Conservation (phyloP, 495 filamentous ascomycete genomes). For the Penicillium ochrochloron region DNA sequence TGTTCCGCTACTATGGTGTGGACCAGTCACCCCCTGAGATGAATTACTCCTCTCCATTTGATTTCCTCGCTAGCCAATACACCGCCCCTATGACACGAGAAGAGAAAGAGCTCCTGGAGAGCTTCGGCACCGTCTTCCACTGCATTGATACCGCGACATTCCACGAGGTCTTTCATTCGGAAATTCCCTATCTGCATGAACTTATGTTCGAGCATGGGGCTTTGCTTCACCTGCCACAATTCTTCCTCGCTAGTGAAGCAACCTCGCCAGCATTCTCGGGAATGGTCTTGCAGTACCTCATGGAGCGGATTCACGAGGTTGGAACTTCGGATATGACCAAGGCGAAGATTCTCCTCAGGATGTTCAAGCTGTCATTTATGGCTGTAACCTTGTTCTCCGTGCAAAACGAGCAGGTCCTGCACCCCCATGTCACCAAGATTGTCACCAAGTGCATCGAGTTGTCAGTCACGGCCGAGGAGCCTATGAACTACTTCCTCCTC, state of each 20-base stretch:
- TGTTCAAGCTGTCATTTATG: slow-evolving; percentile 99
- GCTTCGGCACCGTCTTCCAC: slow-evolving; percentile 97
- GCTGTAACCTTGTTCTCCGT: slow-evolving; percentile 93
- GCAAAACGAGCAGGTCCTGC: slow-evolving; percentile 92
- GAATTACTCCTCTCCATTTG: slow-evolving; percentile 76
- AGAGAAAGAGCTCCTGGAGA: slow-evolving; percentile 97
- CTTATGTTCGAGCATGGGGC: slow-evolving; percentile 98
- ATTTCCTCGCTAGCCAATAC: slow-evolving; percentile 91
- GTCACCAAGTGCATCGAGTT: slow-evolving; percentile 95
- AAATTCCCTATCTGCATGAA: slow-evolving; percentile 94
- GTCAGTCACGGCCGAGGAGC: slow-evolving; percentile 92
- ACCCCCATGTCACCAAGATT: slow-evolving; percentile 95
- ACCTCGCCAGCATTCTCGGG: slow-evolving; percentile 97
- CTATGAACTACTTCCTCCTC: slow-evolving; percentile 98
- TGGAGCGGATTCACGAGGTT: slow-evolving; percentile 94
- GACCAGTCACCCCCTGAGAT: slow-evolving; percentile 78
- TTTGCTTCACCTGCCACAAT: slow-evolving; percentile 93
- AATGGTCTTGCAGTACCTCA: slow-evolving; percentile 95
- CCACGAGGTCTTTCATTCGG: slow-evolving; percentile 96
- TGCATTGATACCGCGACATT: slow-evolving; percentile 98
- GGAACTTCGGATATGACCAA: slow-evolving; percentile 88
- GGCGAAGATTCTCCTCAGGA: slow-evolving; percentile 86
- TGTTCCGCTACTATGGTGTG: slow-evolving; percentile 94
- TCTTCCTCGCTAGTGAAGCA: slow-evolving; percentile 96
- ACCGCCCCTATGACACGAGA: slow-evolving; percentile 91